These are phyloP conservation scores for Leishmania major DNA, from an alignment of 208 protist species.

Conservation along the genomic window DNA sequence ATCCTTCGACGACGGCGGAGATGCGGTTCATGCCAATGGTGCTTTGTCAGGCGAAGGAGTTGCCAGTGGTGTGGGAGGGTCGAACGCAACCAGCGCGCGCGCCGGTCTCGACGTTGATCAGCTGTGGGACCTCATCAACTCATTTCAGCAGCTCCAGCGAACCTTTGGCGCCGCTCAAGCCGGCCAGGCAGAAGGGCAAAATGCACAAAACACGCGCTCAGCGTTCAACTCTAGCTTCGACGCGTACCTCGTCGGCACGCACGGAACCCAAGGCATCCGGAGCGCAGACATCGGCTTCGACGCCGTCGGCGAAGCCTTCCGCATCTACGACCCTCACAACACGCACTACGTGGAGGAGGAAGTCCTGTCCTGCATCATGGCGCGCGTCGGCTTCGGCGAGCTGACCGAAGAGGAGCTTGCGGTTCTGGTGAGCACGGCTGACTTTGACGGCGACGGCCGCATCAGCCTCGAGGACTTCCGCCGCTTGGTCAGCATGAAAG, in stretches of 20 bases:
- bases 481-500: conserved; percentile 80
- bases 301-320: conserved; percentile 85
- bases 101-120: conserved; percentile 79
- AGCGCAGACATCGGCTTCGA: conserved; percentile 51
- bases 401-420: conserved; percentile 84
- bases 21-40: background rate
- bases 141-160: conserved; percentile 51
- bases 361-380: conserved; percentile 85
- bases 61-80: background rate
- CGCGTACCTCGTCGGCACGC: conserved; percentile 14
- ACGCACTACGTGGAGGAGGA: conserved; percentile 84
- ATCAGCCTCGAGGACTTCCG: conserved; percentile 93
- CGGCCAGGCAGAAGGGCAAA: background rate
- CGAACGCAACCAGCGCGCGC: background rate
- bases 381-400: conserved; percentile 83
- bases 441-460: conserved; percentile 92
- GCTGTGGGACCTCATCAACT: conserved; percentile 89
- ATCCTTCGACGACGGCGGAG: background rate
- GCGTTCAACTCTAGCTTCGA: conserved; percentile 6
- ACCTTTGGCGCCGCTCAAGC: background rate
- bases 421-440: conserved; percentile 90
- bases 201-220: background rate
- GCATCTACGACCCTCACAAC: conserved; percentile 90
- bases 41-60: background rate
- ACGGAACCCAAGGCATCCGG: background rate